Conservation (phyloP, 169 alveolate genomes). For the Plasmodium gonderi region DNA sequence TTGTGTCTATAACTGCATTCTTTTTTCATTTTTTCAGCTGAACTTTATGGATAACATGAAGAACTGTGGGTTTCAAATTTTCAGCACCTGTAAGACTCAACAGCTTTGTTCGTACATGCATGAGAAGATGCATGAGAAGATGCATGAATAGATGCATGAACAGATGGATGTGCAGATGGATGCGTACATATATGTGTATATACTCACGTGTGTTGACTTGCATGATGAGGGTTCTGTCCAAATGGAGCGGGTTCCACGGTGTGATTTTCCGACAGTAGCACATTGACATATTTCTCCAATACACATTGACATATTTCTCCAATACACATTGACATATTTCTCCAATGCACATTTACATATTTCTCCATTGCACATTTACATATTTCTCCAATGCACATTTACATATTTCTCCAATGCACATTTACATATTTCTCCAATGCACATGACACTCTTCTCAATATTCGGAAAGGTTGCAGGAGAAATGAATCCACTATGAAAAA, state of each 20-base stretch:
- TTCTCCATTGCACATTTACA: neutral
- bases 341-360: neutral
- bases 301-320: neutral
- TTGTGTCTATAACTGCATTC: no score
- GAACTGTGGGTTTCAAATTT: neutral
- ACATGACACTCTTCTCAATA: neutral
- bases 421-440: neutral
- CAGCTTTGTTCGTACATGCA: no score
- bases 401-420: neutral
- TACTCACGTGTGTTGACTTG: neutral
- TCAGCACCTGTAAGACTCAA: neutral
- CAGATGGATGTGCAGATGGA: conserved; percentile 6
- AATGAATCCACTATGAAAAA: neutral
- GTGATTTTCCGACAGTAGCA: no score
- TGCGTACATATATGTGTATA: neutral
- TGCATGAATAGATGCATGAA: no score
- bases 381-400: neutral
- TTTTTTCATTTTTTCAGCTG: neutral
- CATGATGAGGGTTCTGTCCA: neutral
- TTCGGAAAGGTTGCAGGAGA: conserved; percentile 8
- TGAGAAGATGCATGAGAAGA: no score
- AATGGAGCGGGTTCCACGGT: no score
- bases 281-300: neutral
- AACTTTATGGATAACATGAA: neutral
- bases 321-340: neutral